Evolutionary conservation across 148 eudicot genomes (phyloP), one percentile per base, ranked within the genome.

Genomic region (Polygonum aviculare): DNA sequence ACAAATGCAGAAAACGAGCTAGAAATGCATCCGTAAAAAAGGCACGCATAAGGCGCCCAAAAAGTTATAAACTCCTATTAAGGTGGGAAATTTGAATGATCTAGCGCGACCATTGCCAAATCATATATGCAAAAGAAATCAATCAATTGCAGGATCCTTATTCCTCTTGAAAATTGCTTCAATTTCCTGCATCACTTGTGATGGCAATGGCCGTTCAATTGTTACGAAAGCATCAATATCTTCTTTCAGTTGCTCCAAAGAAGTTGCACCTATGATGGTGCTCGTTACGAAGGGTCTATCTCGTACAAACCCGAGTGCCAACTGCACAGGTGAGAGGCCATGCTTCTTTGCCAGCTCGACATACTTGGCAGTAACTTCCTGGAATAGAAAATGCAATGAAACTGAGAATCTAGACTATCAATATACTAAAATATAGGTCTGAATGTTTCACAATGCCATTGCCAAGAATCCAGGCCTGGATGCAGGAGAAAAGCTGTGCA

Each of bases 241-340:
- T 81, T 94, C 98, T 81, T 78, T 92, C 49, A 94, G 81, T 79
- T 94, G 98, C 78, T 87, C 89, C 31, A 92, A 75, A 5, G 97
- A 87, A 72, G 97, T 92, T 16, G 98, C 98, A 14, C 98, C 98
- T 7, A 94, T 90, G 39, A 94, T 90, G 15, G 93, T 85, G 77
- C 98, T 94, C 14, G 96, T 84, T 77, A 94, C 86, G 50, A 94
- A 94, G 40, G 98, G 92, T 18, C 92, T 93, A 79, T 94, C 97
- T 74, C 97, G 83, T 33, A 85, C 90, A 73, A 94, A 94, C 75
- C 81, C 95, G 54, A 92, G 96, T 19, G 98, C 92, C 78, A 94
- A 76, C 83, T 94, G 85, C 21, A 90, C 88, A 2, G 87, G 90
- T 60, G 87, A 85, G 48, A 92, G 85, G 50, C 97, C 93, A 57